Conservation (phyloP, 805 yeast species). For the Clavispora asparagi region DNA sequence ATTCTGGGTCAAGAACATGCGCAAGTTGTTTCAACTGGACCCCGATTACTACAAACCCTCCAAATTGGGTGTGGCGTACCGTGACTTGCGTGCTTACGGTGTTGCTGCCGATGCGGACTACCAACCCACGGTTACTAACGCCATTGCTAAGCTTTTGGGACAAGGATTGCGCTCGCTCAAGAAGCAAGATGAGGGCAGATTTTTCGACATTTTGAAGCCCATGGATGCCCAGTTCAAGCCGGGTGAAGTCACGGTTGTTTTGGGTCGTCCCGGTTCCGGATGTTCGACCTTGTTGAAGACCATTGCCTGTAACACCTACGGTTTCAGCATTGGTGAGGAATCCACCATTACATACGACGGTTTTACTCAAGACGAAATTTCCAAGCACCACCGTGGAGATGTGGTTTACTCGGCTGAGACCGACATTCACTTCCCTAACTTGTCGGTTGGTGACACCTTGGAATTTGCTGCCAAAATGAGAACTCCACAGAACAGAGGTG, state of each 20-base stretch:
- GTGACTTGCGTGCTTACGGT: slow-evolving; percentile 56
- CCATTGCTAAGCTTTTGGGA: slow-evolving; percentile 7
- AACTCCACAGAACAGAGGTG: slow-evolving; percentile 60
- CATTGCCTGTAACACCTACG: slow-evolving; percentile 59
- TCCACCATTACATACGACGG: slow-evolving; percentile 52
- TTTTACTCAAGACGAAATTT: slow-evolving; percentile 45
- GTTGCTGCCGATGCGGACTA: slow-evolving; percentile 64
- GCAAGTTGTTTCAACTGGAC: slow-evolving; percentile 48
- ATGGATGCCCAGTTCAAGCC: slow-evolving; percentile 62
- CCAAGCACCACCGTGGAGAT: slow-evolving; percentile 56
- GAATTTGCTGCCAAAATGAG: slow-evolving; percentile 56
- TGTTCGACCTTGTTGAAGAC: slow-evolving; percentile 65
- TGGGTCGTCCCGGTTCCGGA: slow-evolving; percentile 84
- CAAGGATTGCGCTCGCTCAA: slow-evolving; percentile 15
- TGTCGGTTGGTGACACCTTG: slow-evolving; percentile 63
- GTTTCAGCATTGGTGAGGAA: slow-evolving; percentile 45
- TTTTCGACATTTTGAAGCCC: slow-evolving; percentile 53
- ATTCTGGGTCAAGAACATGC: slow-evolving; percentile 63
- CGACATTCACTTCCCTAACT: slow-evolving; percentile 63
- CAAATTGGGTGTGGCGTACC: slow-evolving; percentile 55
- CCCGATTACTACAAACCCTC: slow-evolving; percentile 61
- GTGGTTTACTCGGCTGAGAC: slow-evolving; percentile 66
- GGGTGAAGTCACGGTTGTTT: slow-evolving; percentile 63
- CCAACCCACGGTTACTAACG: slow-evolving; percentile 53
- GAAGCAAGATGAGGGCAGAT: slow-evolving; percentile 10